Base-by-base conservation (phyloP, 352 stramenopile genomes). In the Pilasporangium apinafurcum region DNA sequence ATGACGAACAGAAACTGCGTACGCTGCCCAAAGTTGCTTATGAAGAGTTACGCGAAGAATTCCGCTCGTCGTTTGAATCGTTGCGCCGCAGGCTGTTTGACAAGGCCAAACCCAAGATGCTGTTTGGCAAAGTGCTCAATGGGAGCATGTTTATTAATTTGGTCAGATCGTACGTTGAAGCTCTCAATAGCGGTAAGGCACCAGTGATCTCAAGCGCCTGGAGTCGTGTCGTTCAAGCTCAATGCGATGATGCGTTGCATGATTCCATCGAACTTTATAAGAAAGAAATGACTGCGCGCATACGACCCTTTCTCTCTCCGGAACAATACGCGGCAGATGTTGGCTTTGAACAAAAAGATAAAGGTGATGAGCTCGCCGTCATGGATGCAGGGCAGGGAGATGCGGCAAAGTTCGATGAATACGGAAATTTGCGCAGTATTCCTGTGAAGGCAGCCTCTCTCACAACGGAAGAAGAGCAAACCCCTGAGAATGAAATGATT, bases 141-240 rank as follows among this genome's bases (percentile, higher is more conserved):
- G 86, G 86, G 35, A 55, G 77, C 21, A 95, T 96, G 83, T 84
- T 92, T 45, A 74, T 73, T 20, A 90, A 88, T 29, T 55, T 96
- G 28, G 83, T 85, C 14, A 29, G 64, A 12, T 81, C 74, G 25
- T 96, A 95, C 51, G 72, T 94, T 1, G 77, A 90, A 30, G 84
- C 85, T 17, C 57, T 96, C 7, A 96, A 96, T 56, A 92, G 77
- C 35, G 83, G 82, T 53, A 86, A 88, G 37, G 72, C 74, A 8
- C 84, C 85, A 0, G 81, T 92, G 31, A 96, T 96, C 46, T 91
- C 80, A 6, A 95, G 71, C 44, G 86, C 86, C 1, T 96, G 86
- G 82, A 89, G 77, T 38, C 80, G 82, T 29, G 85, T 96, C 2
- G 79, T 94, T 21, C 80, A 95, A 53, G 64, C 68, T 4, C 80